Percentiles rank a stretch among this genome's conserved stretches.
phyloP scores from a whole-genome alignment of 176 grass and related monocot species.

The Miscanthus lutarioriparius region DNA sequence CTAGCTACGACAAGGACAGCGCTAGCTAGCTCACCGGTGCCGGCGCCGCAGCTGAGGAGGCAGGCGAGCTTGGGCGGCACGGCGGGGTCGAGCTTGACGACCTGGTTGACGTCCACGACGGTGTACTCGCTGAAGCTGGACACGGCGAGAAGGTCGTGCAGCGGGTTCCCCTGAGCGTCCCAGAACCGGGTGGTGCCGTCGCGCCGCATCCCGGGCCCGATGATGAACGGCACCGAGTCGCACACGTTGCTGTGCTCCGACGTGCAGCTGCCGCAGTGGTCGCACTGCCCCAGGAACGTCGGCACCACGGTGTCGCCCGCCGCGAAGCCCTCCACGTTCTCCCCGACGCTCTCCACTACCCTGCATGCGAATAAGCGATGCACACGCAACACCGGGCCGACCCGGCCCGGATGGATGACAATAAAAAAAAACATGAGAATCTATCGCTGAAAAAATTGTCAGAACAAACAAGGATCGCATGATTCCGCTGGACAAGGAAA shows the following conservation, averaged over 20 bases:
- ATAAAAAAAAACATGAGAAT: not conserved
- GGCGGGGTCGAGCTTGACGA: slow-evolving; percentile 52
- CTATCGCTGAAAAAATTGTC: not conserved
- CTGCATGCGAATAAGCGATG: too few relatives aligned
- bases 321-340: slow-evolving; percentile 47
- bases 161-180: slow-evolving; percentile 43
- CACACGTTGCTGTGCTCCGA: slow-evolving; percentile 60
- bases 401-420: too few relatives aligned
- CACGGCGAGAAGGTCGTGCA: slow-evolving; percentile 50
- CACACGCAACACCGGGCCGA: too few relatives aligned
- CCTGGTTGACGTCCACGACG: slow-evolving; percentile 61
- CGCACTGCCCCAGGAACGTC: slow-evolving; percentile 67
- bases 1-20: too few relatives aligned
- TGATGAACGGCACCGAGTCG: slow-evolving; percentile 24
- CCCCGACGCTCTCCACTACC: slow-evolving; percentile 82
- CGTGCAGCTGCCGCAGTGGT: slow-evolving; percentile 45
- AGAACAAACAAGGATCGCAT: not conserved
- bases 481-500: not conserved
- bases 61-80: slow-evolving; percentile 66
- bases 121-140: slow-evolving; percentile 90
- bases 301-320: slow-evolving; percentile 64
- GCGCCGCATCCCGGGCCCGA: slow-evolving; percentile 56
- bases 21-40: not conserved
- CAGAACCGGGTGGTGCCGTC: slow-evolving; percentile 62
- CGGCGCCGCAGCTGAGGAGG: slow-evolving; percentile 68